These are phyloP conservation scores for Trichosporon faecale DNA, from an alignment of 1,284 basidiomycete genomes.

Conservation along the genomic window DNA sequence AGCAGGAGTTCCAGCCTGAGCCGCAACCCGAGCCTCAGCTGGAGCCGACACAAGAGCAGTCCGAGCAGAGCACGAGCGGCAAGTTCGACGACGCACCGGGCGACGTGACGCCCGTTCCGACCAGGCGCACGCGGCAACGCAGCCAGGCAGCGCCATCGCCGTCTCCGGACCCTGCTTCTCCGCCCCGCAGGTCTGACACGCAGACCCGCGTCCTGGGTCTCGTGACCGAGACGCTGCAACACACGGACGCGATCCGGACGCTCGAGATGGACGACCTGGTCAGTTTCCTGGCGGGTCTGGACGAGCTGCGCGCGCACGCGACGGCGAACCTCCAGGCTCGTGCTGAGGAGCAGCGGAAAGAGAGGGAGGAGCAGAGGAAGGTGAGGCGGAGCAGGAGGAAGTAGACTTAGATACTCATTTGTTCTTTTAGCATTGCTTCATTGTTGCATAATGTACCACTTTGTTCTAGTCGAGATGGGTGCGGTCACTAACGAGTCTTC, in stretches of 20 bases:
- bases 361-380: background rate
- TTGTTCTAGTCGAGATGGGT: background rate
- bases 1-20: background rate
- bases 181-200: constrained; percentile 25
- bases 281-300: constrained; percentile 28
- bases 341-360: constrained; percentile 13
- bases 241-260: constrained; percentile 27
- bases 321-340: constrained; percentile 12
- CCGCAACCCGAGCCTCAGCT: constrained; percentile 34
- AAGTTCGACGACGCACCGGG: constrained; percentile 14
- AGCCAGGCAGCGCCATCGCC: background rate
- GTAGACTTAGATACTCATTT: background rate
- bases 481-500: too few species aligned
- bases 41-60: constrained; percentile 6
- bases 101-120: constrained; percentile 11
- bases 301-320: constrained; percentile 33
- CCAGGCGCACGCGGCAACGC: background rate
- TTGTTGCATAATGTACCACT: constrained; percentile 1
- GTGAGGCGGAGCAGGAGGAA: background rate
- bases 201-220: constrained; percentile 33
- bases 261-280: constrained; percentile 38
- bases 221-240: constrained; percentile 29
- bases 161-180: background rate
- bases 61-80: constrained; percentile 4
- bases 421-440: background rate